Base-by-base conservation (phyloP, 129 eudicot species). In the Escallonia rubra region DNA sequence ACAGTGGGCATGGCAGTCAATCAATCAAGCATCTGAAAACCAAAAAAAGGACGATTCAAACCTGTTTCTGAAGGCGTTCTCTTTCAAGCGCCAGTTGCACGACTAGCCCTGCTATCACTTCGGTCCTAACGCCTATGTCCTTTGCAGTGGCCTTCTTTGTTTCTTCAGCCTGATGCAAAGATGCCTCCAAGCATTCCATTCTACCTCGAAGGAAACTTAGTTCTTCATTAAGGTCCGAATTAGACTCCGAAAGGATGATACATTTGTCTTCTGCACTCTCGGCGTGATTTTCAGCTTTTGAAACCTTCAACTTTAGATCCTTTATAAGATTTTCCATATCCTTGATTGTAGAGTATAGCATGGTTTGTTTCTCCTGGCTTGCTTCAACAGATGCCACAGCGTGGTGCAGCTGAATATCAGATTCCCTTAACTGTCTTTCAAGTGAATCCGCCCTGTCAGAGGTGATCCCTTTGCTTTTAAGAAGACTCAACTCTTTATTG, bases 11-110 rank as follows among this genome's bases (percentile, higher is more conserved):
- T 41, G 45, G 6, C 60, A 53, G 51, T 3, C 57, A n/a, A 13
- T 14, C 49, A 41, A 43, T 40, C 5, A 7, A 9, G 51, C 42
- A 69, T 13, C 34, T 52, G 11, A 14, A 76, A 14, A 57, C 9
- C 14, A 52, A 45, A 43, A 8, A 62, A 16, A 16, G 12, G 8
- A 38, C 41, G 40, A 14, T 47, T 58, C 15, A 54, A 73, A 93
- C 99, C 99, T 89, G 95, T 70, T 89, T 89, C 56, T 85, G 95
- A 10, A 94, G 95, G 72, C 90, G 95, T 61, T 94, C 96, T 82
- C 99, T 86, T 78, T 89, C 96, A 58, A 79, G 69, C 64, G 95
- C 85, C 85, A 94, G 73, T 66, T 87, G 93, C 80, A 84, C 41
- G 52, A 87, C 83, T 72, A 89, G 57, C 74, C 89, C 96, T 39